phyloP scores from a whole-genome alignment of 2,329 filamentous ascomycete genomes.

The Graphiopsis chlorocephala region DNA sequence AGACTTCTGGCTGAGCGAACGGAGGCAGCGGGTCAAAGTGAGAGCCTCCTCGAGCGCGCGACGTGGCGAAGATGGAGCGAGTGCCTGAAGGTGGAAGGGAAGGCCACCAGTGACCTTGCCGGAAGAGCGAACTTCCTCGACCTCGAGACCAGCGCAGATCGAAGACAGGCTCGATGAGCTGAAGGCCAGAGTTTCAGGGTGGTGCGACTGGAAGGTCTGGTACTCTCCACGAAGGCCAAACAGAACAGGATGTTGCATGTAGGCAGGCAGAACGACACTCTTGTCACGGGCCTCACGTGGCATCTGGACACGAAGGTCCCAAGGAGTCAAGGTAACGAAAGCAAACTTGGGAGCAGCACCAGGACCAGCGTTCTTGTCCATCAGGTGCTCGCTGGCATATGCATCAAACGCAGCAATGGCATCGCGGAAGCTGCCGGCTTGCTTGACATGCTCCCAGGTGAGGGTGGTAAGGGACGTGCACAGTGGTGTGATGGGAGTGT shows the following conservation, averaged over 20 bases:
- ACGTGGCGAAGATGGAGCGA: constrained; percentile 90
- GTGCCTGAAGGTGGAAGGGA: constrained; percentile 92
- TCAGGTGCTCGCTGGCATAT: constrained; percentile 88
- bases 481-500: constrained; percentile 95
- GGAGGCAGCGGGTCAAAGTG: constrained; percentile 86
- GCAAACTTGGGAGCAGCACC: constrained; percentile 67
- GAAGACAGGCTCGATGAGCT: constrained; percentile 93
- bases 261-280: constrained; percentile 91
- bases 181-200: constrained; percentile 95
- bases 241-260: constrained; percentile 94
- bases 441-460: constrained; percentile 98
- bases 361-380: constrained; percentile 70
- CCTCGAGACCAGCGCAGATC: constrained; percentile 96
- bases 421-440: constrained; percentile 94
- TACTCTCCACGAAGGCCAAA: constrained; percentile 98
- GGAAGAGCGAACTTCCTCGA: constrained; percentile 95
- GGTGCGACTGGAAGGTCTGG: constrained; percentile 96
- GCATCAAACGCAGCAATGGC: constrained; percentile 92
- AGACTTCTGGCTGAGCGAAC: constrained; percentile 91
- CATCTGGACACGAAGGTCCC: constrained; percentile 96
- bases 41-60: constrained; percentile 97
- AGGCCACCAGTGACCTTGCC: constrained; percentile 98
- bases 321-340: constrained; percentile 96
- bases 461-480: constrained; percentile 98
- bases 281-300: constrained; percentile 97